phyloP scores from a whole-genome alignment of 352 stramenopile genomes.

The Globisporangium camurandrum region DNA sequence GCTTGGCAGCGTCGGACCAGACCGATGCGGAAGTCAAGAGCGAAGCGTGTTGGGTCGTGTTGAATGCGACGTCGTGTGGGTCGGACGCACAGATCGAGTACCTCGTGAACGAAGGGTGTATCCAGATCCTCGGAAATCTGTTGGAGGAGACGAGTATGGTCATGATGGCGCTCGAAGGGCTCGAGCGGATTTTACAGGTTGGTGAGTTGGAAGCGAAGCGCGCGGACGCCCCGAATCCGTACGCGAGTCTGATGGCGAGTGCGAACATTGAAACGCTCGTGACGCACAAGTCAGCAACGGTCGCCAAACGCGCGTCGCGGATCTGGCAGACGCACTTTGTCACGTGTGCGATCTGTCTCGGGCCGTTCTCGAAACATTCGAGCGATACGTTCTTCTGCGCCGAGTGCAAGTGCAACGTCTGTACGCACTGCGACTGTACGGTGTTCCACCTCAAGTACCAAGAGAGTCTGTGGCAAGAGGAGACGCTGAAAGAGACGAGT shows the following conservation, averaged over 20 bases:
- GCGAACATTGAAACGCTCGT: slow-evolving; percentile 92
- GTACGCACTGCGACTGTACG: slow-evolving; percentile 94
- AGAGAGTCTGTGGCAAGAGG: slow-evolving; percentile 90
- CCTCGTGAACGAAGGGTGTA: slow-evolving; percentile 82
- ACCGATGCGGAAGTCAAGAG: slow-evolving; percentile 96
- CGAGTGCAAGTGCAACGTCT: slow-evolving; percentile 98
- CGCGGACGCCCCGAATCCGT: slow-evolving; percentile 81
- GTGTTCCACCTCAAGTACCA: slow-evolving; percentile 98
- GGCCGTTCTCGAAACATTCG: slow-evolving; percentile 93
- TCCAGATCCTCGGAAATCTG: slow-evolving; percentile 87
- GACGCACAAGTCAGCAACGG: slow-evolving; percentile 90
- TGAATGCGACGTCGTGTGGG: slow-evolving; percentile 97
- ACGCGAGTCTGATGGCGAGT: slow-evolving; percentile 84
- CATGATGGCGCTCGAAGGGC: slow-evolving; percentile 97
- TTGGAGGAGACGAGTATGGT: slow-evolving; percentile 96
- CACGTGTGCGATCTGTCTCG: slow-evolving; percentile 94
- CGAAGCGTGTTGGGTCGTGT: slow-evolving; percentile 97
- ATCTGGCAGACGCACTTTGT: slow-evolving; percentile 98
- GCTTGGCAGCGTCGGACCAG: slow-evolving; percentile 86
- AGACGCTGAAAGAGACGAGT: slow-evolving; percentile 89
- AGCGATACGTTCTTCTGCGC: slow-evolving; percentile 94
- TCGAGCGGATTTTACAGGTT: slow-evolving; percentile 96
- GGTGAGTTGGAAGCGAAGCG: slow-evolving; percentile 86
- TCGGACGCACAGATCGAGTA: slow-evolving; percentile 93
- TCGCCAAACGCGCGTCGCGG: slow-evolving; percentile 93